These are phyloP conservation scores for Umbelopsis sp. DNA, from an alignment of 371 early-diverging fungal genomes.

Conservation along the genomic window DNA sequence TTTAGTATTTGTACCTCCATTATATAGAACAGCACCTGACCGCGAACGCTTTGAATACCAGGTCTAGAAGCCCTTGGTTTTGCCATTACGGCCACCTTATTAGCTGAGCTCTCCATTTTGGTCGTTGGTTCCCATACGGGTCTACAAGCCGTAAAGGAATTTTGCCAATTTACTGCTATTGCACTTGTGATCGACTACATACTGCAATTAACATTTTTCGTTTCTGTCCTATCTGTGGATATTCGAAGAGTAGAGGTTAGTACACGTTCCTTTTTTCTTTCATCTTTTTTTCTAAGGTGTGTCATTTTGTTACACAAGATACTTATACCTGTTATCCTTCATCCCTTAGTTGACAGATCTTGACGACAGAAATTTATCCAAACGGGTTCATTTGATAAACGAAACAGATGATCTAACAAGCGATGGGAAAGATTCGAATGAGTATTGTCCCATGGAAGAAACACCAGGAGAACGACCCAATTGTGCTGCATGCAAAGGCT, in stretches of 20 bases:
- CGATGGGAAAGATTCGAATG: slow-evolving; percentile 20
- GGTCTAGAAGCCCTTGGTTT: slow-evolving; percentile 65
- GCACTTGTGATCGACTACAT: slow-evolving; percentile 72
- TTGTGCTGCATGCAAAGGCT: slow-evolving; percentile 38
- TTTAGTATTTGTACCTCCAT: neutral
- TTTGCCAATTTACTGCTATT: slow-evolving; percentile 67
- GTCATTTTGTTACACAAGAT: neutral
- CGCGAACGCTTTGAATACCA: slow-evolving; percentile 21
- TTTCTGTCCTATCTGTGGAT: slow-evolving; percentile 75
- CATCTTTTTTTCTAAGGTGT: neutral
- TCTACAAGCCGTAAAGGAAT: slow-evolving; percentile 67
- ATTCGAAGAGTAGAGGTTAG: slow-evolving; percentile 70
- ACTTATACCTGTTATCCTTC: neutral
- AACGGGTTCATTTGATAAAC: slow-evolving; percentile 30
- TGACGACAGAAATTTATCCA: slow-evolving; percentile 34
- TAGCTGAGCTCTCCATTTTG: slow-evolving; percentile 57
- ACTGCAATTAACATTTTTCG: slow-evolving; percentile 75
- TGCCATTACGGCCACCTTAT: slow-evolving; percentile 60
- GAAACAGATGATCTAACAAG: slow-evolving; percentile 1
- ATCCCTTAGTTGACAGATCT: slow-evolving; percentile 33
- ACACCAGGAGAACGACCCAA: slow-evolving; percentile 27
- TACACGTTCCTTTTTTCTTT: neutral
- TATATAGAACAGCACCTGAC: slow-evolving; percentile 13
- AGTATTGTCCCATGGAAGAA: slow-evolving; percentile 32
- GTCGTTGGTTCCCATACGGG: slow-evolving; percentile 57